Evolutionary conservation across 2,329 filamentous ascomycete genomes (phyloP), one percentile per base, ranked within the genome.

Genomic region (Ceratocystis albifundus): DNA sequence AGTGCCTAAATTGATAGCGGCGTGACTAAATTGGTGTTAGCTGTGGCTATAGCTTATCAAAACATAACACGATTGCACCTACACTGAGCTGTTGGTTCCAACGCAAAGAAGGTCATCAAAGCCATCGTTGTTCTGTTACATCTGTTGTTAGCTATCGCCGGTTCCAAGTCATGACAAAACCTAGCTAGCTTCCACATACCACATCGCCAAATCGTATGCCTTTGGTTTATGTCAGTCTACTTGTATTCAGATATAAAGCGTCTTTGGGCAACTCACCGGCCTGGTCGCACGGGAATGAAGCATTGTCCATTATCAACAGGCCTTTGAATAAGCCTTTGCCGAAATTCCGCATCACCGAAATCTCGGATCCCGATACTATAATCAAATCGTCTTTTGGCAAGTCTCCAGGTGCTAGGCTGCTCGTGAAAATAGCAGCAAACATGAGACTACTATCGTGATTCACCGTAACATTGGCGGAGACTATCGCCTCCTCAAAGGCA

Each of bases 41-140:
- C n/a, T 45, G 10, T 32, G 25, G 46, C 20, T n/a, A 48, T 10
- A 25, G 36, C 45, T 7, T 44, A 5, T 36, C 7, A 12, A 8
- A 53, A 28, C 4, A 17, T n/a, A 22, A 46, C 12, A 25, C 10
- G 28, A 10, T 6, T 28, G 32, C 0, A 67, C 68, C 48, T 64
- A 67, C 61, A 68, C 61, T 20, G 61, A 63, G 64, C 68, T 74
- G 1, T 71, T 70, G 1, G 64, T 64, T 20, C 36, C 64, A 55
- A 74, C 69, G 68, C 73, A 75, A 32, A 75, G 69, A 61, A 74
- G 70, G 53, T 74, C 73, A 61, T 73, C 73, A 7, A 73, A 66
- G 6, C 70, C 71, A 41, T 73, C 72, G 3, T 53, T 61, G 45
- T 69, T 68, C 64, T 65, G 53, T 32, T 30, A 8, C 12, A 1